Evolutionary conservation across 2,329 filamentous ascomycete genomes (phyloP), one percentile per base, ranked within the genome.

Genomic region (Stachybotrys chlorohalonatus): DNA sequence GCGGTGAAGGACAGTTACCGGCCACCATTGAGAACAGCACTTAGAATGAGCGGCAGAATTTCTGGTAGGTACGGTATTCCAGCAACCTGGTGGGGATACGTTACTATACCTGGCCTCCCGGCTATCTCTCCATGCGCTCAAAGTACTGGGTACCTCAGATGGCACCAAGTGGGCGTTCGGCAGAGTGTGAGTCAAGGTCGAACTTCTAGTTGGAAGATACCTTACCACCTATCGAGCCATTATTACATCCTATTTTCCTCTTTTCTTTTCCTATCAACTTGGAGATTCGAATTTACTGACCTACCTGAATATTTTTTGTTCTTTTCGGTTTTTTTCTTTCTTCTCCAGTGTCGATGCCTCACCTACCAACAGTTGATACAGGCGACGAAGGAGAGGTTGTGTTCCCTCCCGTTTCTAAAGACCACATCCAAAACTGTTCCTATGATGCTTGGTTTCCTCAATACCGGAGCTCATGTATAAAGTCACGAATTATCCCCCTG

Each of bases 341-440:
- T 42, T 9, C 36, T 3, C 13, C 36, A 13, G 8, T 13, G 13
- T 13, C 46, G 31, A 73, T 73, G 70, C 70, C 70, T 56, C 68
- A 73, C 49, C 54, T 72, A 30, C 63, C 68, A 16, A 55, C 60
- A 1, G 56, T 51, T 7, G 55, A 57, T 30, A 57, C 58, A 15
- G 51, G 53, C 31, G 62, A 63, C 31, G 58, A 59, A 30, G 56
- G 57, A 39, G 62, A 66, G 31, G 51, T 90, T 16, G 83, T 82
- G 17, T 97, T 99, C 66, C 89, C 91, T 17, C 90, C 90, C 1
- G 82, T 96, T 55, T 90, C 85, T 36, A 88, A 86, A 66, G 83
- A 87, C 50, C 93, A 99, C 66, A 95, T 99, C 57, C 76, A 96
- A 54, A 88, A 96, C 71, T 99, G 93, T 73, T 95, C 94, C 47